phyloP scores from a whole-genome alignment of 1,284 basidiomycete genomes.

The Apiotrichum akiyoshidainum region DNA sequence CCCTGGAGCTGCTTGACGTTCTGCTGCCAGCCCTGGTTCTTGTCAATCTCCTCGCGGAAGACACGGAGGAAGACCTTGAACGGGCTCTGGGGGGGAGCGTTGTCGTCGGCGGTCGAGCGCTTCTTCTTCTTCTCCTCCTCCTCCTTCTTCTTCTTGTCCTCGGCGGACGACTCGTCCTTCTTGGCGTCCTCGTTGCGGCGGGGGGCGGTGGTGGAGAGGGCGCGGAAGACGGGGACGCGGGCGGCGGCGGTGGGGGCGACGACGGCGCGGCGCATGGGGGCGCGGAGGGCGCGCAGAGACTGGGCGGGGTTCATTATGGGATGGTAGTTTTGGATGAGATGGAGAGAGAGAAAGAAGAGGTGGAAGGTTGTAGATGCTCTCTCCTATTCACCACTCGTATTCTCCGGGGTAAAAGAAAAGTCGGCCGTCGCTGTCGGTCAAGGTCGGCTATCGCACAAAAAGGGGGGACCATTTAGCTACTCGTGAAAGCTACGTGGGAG shows the following conservation, averaged over 20 bases:
- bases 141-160: constrained; percentile 17
- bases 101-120: constrained; percentile 23
- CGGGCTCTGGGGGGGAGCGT: constrained; percentile 71
- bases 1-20: constrained; percentile 96
- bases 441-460: no score
- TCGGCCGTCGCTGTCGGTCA: no score
- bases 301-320: constrained; percentile 3
- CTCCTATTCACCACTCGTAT: no score
- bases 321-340: neutral
- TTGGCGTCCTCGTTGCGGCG: neutral
- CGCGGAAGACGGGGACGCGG: neutral
- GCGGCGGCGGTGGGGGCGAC: neutral
- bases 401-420: no score
- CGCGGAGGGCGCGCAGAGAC: neutral
- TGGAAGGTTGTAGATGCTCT: neutral
- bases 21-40: constrained; percentile 91
- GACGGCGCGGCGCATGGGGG: constrained; percentile 3
- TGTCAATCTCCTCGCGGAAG: constrained; percentile 82
- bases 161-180: neutral
- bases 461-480: no score
- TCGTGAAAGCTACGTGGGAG: no score
- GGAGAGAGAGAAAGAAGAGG: neutral
- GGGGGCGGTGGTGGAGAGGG: constrained; percentile 2
- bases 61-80: constrained; percentile 96
- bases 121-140: constrained; percentile 17